Evolutionary conservation across 192 early-diverging fungal species (phyloP), one percentile per base, ranked within the genome.

Genomic region (Helicostylum pulchrum): DNA sequence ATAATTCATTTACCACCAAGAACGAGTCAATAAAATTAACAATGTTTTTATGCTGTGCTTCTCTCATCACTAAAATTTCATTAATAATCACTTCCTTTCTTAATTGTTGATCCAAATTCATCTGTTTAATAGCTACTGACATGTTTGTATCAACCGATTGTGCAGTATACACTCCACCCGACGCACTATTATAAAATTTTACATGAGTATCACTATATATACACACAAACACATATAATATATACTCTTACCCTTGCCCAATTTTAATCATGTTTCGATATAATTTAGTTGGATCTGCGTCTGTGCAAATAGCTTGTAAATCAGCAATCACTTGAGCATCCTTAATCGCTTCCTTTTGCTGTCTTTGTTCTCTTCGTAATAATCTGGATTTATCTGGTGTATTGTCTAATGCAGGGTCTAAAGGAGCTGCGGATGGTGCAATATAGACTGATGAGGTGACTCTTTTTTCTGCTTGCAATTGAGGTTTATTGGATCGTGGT

Each of bases 11-110:
- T 9, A 85, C 80, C 67, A 73, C 86, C 68, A 94, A 74, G 67
- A 87, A 94, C 19, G 87, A 86, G 67, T 94, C 93, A 52, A 94
- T 94, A 65, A 77, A 94, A 72, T 94, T 94, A 61, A 94, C 92
- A 77, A 94, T 94, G 70, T 94, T 92, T 65, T 76, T 75, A 75
- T 95, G 91, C 7, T 73, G 79, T 8, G 82, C 85, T 60, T 93
- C 91, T 62, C 88, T 89, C 92, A 95, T 93, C 36, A 95, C 86
- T 45, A 91, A 61, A 44, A 95, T 93, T 76, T 95, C 93, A 70
- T 93, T 95, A 77, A 96, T 95, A 66, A 98, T 96, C 55, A 95
- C 75, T 57, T 96, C 96, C 78, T 95, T 95, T 76, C 94, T 95
- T 56, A 92, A 92, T 78, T 98, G 96, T 75, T 92, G 88, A 69